phyloP scores from a whole-genome alignment of 495 filamentous ascomycete genomes.

The Hypomontagnella monticulosa region DNA sequence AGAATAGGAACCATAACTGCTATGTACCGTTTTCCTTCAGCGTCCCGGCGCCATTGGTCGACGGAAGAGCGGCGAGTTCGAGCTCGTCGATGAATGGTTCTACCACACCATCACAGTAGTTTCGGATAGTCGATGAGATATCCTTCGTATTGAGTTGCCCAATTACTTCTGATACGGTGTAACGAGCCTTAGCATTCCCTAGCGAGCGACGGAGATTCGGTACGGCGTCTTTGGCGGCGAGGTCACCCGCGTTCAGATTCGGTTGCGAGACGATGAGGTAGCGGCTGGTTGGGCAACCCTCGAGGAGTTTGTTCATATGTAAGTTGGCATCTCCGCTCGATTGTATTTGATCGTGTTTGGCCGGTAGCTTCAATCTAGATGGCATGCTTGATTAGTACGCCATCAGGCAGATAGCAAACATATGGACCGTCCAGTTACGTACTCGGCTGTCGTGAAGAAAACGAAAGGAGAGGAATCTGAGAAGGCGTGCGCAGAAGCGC shows the following conservation, averaged over 20 bases:
- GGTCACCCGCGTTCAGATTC: constrained; percentile 74
- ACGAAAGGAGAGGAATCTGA: constrained; percentile 88
- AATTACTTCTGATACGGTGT: constrained; percentile 67
- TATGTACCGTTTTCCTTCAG: constrained; percentile 70
- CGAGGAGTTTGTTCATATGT: constrained; percentile 60
- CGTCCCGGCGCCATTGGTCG: constrained; percentile 56
- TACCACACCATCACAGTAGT: constrained; percentile 40
- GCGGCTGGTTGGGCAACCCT: constrained; percentile 73
- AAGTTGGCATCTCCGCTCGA: constrained; percentile 52
- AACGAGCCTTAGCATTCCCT: constrained; percentile 36
- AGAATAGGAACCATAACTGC: not conserved
- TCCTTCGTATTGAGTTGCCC: constrained; percentile 63
- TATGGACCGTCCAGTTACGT: constrained; percentile 49
- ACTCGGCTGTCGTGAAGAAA: constrained; percentile 83
- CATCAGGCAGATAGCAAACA: constrained; percentile 8
- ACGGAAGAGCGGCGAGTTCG: constrained; percentile 57
- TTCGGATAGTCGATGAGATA: constrained; percentile 46
- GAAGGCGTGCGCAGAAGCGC: constrained; percentile 73
- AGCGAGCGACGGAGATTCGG: constrained; percentile 66
- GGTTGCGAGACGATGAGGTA: constrained; percentile 88
- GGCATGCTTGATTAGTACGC: constrained; percentile 24
- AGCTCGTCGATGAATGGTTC: constrained; percentile 58
- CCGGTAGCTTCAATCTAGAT: constrained; percentile 45
- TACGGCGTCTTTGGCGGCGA: constrained; percentile 61
- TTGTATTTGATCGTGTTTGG: constrained; percentile 53